Conservation (phyloP, 805 yeast genomes). For the Spathaspora arborariae region DNA sequence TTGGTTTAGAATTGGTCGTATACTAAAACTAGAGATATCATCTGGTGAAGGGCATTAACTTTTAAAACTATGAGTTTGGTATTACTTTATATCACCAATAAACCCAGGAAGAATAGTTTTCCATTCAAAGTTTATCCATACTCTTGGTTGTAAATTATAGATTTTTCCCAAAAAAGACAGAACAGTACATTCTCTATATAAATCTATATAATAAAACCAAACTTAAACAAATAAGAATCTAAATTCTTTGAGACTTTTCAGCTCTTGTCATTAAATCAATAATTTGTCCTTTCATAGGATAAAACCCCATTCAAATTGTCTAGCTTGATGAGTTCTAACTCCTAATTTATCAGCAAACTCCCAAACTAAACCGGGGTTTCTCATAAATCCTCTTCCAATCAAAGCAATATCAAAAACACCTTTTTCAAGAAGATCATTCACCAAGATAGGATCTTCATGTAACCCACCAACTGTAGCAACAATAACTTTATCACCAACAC, state of each 20-base stretch:
- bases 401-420: constrained; percentile 46
- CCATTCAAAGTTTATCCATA: too few species aligned
- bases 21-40: too few species aligned
- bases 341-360: constrained; percentile 49
- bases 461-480: constrained; percentile 50
- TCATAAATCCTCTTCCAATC: constrained; percentile 44
- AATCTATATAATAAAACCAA: background rate
- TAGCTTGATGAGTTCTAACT: constrained; percentile 36
- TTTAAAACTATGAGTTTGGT: too few species aligned
- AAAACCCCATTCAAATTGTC: constrained; percentile 18
- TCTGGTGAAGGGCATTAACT: too few species aligned
- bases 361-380: constrained; percentile 48
- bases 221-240: background rate
- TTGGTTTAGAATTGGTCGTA: too few species aligned
- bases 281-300: constrained; percentile 16
- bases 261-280: constrained; percentile 16
- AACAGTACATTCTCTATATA: background rate
- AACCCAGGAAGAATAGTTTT: background rate
- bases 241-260: constrained; percentile 1
- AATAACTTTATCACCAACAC: constrained; percentile 38
- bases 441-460: constrained; percentile 23
- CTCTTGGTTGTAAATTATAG: too few species aligned
- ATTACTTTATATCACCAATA: too few species aligned
- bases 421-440: constrained; percentile 38
- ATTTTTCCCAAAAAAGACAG: too few species aligned